Base-by-base conservation (phyloP, 2,329 filamentous ascomycete genomes). In the Nothopassalora personata region DNA sequence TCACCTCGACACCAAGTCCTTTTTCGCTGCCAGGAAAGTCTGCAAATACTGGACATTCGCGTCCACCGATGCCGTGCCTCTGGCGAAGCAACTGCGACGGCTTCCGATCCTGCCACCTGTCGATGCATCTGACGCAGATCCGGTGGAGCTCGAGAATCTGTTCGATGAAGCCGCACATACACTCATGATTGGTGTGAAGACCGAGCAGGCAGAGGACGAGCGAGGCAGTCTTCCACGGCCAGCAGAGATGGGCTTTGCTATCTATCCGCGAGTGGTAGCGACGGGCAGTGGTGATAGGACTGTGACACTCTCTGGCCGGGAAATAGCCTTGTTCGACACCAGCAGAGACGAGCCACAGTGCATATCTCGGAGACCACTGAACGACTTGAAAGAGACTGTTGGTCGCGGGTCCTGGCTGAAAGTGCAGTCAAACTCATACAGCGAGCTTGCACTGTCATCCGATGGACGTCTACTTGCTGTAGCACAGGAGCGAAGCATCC, bases 11-110 rank as follows among this genome's bases (percentile, higher is more conserved):
- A 61, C 69, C 7, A 64, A 60, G 47, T 70, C 70, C 3, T 73
- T 72, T 63, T 67, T 68, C 55, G 60, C 66, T 6, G 67, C 69
- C 1, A 61, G 70, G 8, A 67, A 64, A 46, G 69, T 71, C 19
- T 72, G 70, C 65, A 67, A 65, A 50, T 72, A 64, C 61, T 73
- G 71, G 71, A 58, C 63, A n/a, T 67, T 65, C 48, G 69, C 71
- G 9, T 69, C 70, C 1, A 65, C 67, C 18, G 68, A 71, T 43
- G 57, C 66, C 1, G 63, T 71, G 2, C 68, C 70, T 1, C 58
- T 72, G 9, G 61, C 65, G 31, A 67, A 60, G 30, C 70, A 72
- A 59, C 61, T 73, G 28, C 59, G 64, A 39, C 66, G 66, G 56
- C 61, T 72, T 33, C 71, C 71, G 1, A 67, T 72, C 11, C 59